Conservation (phyloP, 805 yeast genomes). For the Tetrapisispora arboricola region DNA sequence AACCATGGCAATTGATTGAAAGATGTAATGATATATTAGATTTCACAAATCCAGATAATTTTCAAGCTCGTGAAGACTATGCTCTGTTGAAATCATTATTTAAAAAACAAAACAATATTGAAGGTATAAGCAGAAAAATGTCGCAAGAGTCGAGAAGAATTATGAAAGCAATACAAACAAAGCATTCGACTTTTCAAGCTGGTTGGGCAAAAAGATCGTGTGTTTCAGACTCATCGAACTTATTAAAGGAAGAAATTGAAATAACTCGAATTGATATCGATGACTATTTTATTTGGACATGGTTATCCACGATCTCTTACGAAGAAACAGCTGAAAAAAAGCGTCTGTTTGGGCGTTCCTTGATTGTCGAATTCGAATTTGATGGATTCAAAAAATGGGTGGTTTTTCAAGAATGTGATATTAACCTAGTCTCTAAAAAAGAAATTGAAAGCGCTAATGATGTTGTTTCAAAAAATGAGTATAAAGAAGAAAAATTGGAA, state of each 20-base stretch:
- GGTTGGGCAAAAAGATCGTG: constrained; percentile 33
- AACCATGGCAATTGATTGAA: constrained; percentile 50
- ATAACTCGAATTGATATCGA: constrained; percentile 62
- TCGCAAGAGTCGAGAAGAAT: constrained; percentile 65
- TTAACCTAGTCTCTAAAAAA: constrained; percentile 15
- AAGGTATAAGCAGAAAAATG: constrained; percentile 50
- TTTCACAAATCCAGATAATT: constrained; percentile 60
- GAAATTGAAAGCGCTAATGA: constrained; percentile 1
- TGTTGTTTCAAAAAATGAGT: background rate
- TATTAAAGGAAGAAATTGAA: constrained; percentile 23
- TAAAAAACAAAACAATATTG: constrained; percentile 40
- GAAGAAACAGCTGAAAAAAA: constrained; percentile 62
- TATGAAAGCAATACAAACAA: constrained; percentile 32
- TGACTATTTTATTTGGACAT: constrained; percentile 86
- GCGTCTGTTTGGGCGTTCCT: constrained; percentile 66
- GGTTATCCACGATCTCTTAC: constrained; percentile 68
- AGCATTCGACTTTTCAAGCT: constrained; percentile 31
- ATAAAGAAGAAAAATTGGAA: background rate
- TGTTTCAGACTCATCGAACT: constrained; percentile 11
- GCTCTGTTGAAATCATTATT: constrained; percentile 65
- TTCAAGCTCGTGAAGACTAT: constrained; percentile 68
- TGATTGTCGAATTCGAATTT: constrained; percentile 71
- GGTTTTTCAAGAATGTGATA: constrained; percentile 56
- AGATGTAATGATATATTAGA: constrained; percentile 48
- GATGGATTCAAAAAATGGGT: constrained; percentile 74